Percentiles rank a stretch among this genome's conserved stretches.
phyloP scores from a whole-genome alignment of 352 stramenopile species.

The Pythium brachiatum region DNA sequence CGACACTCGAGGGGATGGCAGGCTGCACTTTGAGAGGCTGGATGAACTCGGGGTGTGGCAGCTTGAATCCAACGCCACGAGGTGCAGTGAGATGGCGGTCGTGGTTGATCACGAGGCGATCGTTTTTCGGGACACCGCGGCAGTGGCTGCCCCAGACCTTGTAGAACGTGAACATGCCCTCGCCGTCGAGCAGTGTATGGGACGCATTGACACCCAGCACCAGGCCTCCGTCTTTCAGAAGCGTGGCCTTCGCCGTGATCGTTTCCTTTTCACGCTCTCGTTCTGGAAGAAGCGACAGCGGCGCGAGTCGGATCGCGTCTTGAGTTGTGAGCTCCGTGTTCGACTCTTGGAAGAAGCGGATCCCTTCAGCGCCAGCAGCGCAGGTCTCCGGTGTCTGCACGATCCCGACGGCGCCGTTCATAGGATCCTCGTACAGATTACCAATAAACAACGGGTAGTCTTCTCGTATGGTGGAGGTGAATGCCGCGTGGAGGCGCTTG shows the following conservation, averaged over 20 bases:
- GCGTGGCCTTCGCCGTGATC: conserved; percentile 36
- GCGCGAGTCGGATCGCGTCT: conserved; percentile 29
- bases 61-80: conserved; percentile 18
- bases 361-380: conserved; percentile 16
- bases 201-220: conserved; percentile 41
- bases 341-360: conserved; percentile 37
- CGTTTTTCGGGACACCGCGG: conserved; percentile 26
- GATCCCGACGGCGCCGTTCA: conserved; percentile 32
- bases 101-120: conserved; percentile 34
- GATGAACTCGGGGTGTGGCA: conserved; percentile 46
- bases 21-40: neutral
- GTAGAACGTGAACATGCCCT: conserved; percentile 60
- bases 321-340: conserved; percentile 28
- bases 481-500: conserved; percentile 34
- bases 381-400: conserved; percentile 22
- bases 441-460: conserved; percentile 53
- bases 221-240: conserved; percentile 46
- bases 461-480: conserved; percentile 34
- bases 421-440: conserved; percentile 26
- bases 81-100: conserved; percentile 36
- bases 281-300: conserved; percentile 35
- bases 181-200: conserved; percentile 48
- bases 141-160: conserved; percentile 59
- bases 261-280: conserved; percentile 22
- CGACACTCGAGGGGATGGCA: neutral